Conservation (phyloP, 1,284 basidiomycete genomes). For the Leccinum pallidistipes region DNA sequence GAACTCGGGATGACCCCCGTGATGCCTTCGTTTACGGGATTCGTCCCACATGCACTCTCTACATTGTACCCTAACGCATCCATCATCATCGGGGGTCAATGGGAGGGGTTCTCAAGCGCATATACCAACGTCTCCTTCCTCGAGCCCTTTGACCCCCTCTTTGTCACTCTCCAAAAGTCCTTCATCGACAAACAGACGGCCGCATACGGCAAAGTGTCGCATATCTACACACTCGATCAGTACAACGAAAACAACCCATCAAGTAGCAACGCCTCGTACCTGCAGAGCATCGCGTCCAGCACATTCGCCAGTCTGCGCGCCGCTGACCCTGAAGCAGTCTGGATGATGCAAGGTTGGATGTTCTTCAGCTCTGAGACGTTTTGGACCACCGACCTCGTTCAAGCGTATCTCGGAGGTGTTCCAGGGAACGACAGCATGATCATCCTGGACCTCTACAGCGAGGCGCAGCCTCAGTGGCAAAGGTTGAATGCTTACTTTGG, state of each 20-base stretch:
- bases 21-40: conserved; percentile 46
- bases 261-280: conserved; percentile 38
- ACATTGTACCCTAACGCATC: conserved; percentile 39
- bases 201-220: conserved; percentile 42
- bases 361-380: conserved; percentile 39
- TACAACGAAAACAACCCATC: conserved; percentile 47
- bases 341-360: conserved; percentile 39
- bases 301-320: conserved; percentile 40
- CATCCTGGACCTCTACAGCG: not conserved
- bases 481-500: conserved; percentile 42
- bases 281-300: conserved; percentile 17
- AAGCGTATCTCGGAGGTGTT: conserved; percentile 37
- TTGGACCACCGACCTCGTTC: conserved; percentile 42
- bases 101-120: conserved; percentile 36
- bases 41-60: conserved; percentile 39
- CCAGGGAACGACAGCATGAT: not conserved
- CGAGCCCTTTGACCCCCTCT: conserved; percentile 38
- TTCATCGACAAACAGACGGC: conserved; percentile 43
- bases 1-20: conserved; percentile 48
- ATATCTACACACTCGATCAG: conserved; percentile 47
- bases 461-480: conserved; percentile 36
- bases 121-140: conserved; percentile 43
- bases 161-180: conserved; percentile 25
- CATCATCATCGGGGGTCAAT: conserved; percentile 38
- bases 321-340: conserved; percentile 28